Evolutionary conservation across 1,284 basidiomycete genomes (phyloP), one percentile per base, ranked within the genome.

Genomic region (Amylostereum areolatum): DNA sequence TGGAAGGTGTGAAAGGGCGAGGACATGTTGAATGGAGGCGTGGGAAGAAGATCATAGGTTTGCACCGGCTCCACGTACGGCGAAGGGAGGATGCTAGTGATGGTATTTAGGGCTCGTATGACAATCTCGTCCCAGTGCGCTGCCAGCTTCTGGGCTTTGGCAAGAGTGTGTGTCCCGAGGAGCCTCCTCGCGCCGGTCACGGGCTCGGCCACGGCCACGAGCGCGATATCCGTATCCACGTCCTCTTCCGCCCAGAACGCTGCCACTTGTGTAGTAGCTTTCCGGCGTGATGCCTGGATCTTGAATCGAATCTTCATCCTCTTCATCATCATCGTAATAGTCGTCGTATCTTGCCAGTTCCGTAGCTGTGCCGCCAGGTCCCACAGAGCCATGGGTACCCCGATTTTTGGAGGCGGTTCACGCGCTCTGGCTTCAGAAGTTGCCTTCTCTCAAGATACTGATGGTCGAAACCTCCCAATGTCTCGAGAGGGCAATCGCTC

Each of bases 301-400:
- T 18, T 18, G 18, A 18, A n/a, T 43, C 12, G 41, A 43, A 43
- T 5, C 41, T 18, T 18, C 37, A 28, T 34, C 30, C 28, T 27
- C 25, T 10, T 8, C 34, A 36, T 37, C 36, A 34, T n/a, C 30
- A 9, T 25, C 37, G 39, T 40, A 47, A 18, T 36, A 27, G 31
- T 42, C 18, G 25, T 33, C 27, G 30, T 9, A 18, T 43, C 32
- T 28, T n/a, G 2, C 47, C 67, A 9, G 59, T 63, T 9, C 66
- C 65, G 57, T 77, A 78, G 1, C 77, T n/a, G 75, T 78, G 3
- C 76, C 75, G 8, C 75, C 73, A 25, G 72, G 74, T 6, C 77
- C 76, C 3, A 78, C 73, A 48, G 66, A 61, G 36, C 48, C 51
- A 3, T 48, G 45, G 2, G 42, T 40, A 24, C 46, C 46, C 39